These are phyloP conservation scores for Gossypium aridum DNA, from an alignment of 441 rosid species.

Conservation along the genomic window DNA sequence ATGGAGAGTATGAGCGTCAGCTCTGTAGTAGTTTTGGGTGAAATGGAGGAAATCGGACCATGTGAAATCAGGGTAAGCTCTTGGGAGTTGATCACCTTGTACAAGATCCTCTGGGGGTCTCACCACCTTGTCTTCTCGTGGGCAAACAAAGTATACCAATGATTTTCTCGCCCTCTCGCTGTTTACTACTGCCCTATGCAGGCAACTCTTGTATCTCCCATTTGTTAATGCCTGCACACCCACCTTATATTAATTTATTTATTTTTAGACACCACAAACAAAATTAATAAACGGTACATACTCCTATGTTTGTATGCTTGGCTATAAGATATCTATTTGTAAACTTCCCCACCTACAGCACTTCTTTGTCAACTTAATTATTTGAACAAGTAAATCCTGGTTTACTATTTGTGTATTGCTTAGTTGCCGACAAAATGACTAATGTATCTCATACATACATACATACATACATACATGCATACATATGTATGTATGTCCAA, in stretches of 20 bases:
- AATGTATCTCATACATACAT: too few relatives aligned
- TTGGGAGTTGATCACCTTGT: conserved; percentile 9
- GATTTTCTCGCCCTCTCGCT: conserved; percentile 47
- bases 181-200: conserved; percentile 69
- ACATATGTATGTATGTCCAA: too few relatives aligned
- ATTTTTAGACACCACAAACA: too few relatives aligned
- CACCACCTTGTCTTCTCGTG: conserved; percentile 54
- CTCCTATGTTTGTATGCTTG: too few relatives aligned
- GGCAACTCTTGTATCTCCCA: conserved; percentile 59
- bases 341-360: not conserved
- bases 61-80: conserved; percentile 52
- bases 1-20: conserved; percentile 38
- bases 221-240: conserved; percentile 52
- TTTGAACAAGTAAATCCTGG: not conserved
- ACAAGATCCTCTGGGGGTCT: conserved; percentile 46
- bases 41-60: conserved; percentile 51
- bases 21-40: conserved; percentile 40
- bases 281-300: too few relatives aligned
- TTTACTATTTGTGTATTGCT: not conserved
- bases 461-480: too few relatives aligned
- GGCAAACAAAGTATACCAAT: conserved; percentile 57
- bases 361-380: not conserved
- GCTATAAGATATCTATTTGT: too few relatives aligned
- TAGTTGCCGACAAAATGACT: not conserved
- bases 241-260: not conserved